Conservation (phyloP, 148 eudicot genomes). For the Agrostemma githago region DNA sequence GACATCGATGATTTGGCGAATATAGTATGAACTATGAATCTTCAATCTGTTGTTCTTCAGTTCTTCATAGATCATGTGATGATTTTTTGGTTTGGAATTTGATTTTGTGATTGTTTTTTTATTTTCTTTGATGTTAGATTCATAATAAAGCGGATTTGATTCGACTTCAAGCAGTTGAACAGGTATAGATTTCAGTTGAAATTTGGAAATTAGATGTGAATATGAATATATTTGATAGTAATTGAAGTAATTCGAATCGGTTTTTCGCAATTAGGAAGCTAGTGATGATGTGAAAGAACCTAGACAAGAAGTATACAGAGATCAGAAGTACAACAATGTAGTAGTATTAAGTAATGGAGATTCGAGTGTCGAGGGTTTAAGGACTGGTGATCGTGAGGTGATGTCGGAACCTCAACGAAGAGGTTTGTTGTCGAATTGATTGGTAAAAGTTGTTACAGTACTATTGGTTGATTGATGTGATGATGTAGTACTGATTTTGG, state of each 20-base stretch:
- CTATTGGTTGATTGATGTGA: slow-evolving; percentile 1
- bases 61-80: too few species aligned
- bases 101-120: background rate
- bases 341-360: slow-evolving; percentile 23
- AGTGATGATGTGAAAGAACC: slow-evolving; percentile 60
- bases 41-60: too few species aligned
- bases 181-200: slow-evolving; percentile 38
- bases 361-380: slow-evolving; percentile 25
- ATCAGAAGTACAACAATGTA: slow-evolving; percentile 37
- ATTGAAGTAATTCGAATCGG: slow-evolving; percentile 1
- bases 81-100: background rate
- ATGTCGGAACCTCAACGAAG: slow-evolving; percentile 27
- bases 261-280: slow-evolving; percentile 43
- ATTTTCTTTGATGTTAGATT: slow-evolving; percentile 17
- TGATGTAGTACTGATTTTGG: background rate
- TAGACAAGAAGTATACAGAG: slow-evolving; percentile 56
- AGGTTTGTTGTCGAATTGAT: slow-evolving; percentile 45
- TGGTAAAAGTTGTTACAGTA: background rate
- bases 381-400: slow-evolving; percentile 21
- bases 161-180: slow-evolving; percentile 42
- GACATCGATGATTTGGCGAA: slow-evolving; percentile 56
- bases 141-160: slow-evolving; percentile 54
- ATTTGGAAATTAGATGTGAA: slow-evolving; percentile 4
- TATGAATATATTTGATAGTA: background rate
- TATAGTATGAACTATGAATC: slow-evolving; percentile 43